Conservation (phyloP, 441 rosid species). For the Lepidium campestre region DNA sequence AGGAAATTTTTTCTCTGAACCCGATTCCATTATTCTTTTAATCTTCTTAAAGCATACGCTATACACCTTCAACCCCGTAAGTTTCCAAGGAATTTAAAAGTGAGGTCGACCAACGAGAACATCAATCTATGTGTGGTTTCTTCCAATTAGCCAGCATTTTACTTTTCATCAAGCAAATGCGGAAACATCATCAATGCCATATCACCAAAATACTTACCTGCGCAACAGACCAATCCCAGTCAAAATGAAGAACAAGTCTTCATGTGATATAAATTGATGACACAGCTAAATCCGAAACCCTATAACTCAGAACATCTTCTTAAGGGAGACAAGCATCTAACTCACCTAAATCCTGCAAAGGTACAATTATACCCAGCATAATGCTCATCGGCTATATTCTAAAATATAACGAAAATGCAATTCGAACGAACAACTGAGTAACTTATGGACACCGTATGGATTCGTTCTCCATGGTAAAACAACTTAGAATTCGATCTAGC, state of each 20-base stretch:
- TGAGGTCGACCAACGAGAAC: conserved; percentile 25
- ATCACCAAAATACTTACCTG: conserved; percentile 22
- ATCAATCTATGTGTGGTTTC: conserved; percentile 45
- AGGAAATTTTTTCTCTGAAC: conserved; percentile 69
- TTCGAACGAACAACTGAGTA: neutral
- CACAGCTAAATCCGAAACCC: neutral
- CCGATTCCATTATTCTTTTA: conserved; percentile 48
- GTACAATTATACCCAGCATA: neutral
- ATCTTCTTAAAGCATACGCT: conserved; percentile 33
- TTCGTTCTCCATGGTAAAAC: neutral
- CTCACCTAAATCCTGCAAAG: neutral
- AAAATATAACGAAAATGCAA: neutral
- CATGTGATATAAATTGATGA: conserved; percentile 8
- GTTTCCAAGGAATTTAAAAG: conserved; percentile 29
- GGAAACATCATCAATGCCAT: conserved; percentile 31
- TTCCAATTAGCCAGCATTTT: conserved; percentile 75
- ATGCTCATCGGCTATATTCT: neutral
- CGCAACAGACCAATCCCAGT: conserved; percentile 18
- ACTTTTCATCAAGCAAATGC: conserved; percentile 37
- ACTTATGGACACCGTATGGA: neutral
- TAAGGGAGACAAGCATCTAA: neutral
- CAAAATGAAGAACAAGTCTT: conserved; percentile 2
- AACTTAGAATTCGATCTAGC: neutral
- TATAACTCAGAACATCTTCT: neutral
- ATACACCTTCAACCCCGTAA: conserved; percentile 38